Conservation (phyloP, 495 filamentous ascomycete genomes). For the Podospora australis region DNA sequence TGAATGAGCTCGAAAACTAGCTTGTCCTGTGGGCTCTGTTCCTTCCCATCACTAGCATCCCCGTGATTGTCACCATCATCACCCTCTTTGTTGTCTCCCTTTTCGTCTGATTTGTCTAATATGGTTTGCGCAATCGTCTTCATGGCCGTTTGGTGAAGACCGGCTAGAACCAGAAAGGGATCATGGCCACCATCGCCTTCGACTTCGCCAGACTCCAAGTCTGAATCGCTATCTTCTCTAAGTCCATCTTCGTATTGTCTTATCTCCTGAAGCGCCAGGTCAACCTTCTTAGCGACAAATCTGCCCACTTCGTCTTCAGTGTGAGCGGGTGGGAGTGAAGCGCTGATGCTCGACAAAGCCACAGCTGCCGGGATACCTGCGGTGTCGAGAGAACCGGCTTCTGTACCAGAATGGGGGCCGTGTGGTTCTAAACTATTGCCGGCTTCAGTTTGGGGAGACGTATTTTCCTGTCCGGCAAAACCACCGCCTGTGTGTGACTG, state of each 20-base stretch:
- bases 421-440: too few relatives aligned
- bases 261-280: neutral
- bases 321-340: neutral
- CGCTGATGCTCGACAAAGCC: neutral
- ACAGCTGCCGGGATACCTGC: neutral
- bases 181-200: neutral
- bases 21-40: neutral
- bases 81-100: neutral
- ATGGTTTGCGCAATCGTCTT: neutral
- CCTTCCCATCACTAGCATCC: neutral
- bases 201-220: neutral
- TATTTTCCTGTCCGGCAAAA: neutral
- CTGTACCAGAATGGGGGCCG: too few relatives aligned
- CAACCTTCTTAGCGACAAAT: neutral
- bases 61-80: neutral
- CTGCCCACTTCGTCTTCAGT: neutral
- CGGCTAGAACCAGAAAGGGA: neutral
- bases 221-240: neutral
- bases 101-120: neutral
- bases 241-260: neutral
- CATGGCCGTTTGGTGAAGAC: neutral
- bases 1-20: neutral
- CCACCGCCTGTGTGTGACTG: neutral
- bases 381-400: too few relatives aligned
- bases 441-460: too few relatives aligned